Base-by-base conservation (phyloP, 148 eudicot genomes). In the Vaccinium vitisidaea region DNA sequence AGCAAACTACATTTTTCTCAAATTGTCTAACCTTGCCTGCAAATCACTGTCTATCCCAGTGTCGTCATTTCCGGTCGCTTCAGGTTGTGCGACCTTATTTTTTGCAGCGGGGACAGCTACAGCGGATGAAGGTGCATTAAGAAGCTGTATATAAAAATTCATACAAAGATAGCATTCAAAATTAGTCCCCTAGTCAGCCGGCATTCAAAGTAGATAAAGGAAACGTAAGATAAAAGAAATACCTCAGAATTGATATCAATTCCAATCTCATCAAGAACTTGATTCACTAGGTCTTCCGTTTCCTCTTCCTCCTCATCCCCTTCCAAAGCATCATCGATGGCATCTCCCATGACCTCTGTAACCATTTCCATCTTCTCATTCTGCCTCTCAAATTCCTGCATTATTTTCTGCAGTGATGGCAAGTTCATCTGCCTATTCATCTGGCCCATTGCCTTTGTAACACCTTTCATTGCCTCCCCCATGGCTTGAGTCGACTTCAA, bases 391-490 rank as follows among this genome's bases (percentile, higher is more conserved):
- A 97, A 97, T 67, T 97, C 99, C 91, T 91, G 93, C 99, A 97
- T 97, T 85, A 97, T 97, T 83, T 88, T 97, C 94, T 97, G 99
- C 48, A 97, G 87, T 50, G 93, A 86, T 69, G 99, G 98, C 85
- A 97, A 92, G 91, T 97, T 97, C 99, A 97, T 95, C 88, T 94
- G 99, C 89, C 93, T 92, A 83, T 95, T 97, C 99, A 97, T 97
- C 87, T 94, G 97, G 75, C 98, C 98, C 98, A 97, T 97, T 54
- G 99, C 99, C 92, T 97, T 97, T 55, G 99, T 97, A 50, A 97
- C 98, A 81, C 99, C 99, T 88, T 94, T 97, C 98, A 97, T 97
- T 30, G 99, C 99, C 88, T 97, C 96, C 83, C 99, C 99, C 99
- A 97, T 97, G 77, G 99, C 99, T 97, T 97, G 99, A 21, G 99